Evolutionary conservation across 441 rosid genomes (phyloP), one percentile per base, ranked within the genome.

Genomic region (Pelargonium cotyledonis): DNA sequence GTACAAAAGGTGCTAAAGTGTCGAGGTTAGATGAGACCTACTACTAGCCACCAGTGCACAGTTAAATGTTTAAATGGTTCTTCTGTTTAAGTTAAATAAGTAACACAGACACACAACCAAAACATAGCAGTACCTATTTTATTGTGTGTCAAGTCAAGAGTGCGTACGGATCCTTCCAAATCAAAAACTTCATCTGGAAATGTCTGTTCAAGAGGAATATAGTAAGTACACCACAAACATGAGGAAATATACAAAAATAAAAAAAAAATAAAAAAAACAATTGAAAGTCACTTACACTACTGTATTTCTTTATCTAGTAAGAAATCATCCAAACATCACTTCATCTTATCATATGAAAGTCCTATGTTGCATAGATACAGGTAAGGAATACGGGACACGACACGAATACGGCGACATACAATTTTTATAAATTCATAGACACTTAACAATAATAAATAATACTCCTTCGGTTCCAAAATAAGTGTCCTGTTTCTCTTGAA

Each of bases 71-170:
- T 5, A 19, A 3, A 61, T 21, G 38, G 67, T 43, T 23, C 46
- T 18, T 64, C n/a, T 23, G 35, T 58, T 16, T 29, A 40, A 63
- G 46, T 6, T 53, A 49, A 68, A 8, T 11, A 7, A 21, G 64
- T 5, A 2, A 26, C 29, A 26, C 29, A 26, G 35, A 21, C 55
- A 5, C 38, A 66, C 1, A 21, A 18, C 62, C 49, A 46, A 47
- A 65, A 47, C 6, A 47, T 14, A 21, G 11, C 19, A 70, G 78
- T 83, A 94, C 98, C 88, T 76, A 91, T 72, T 80, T 86, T 91
- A 78, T 94, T 94, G 84, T 79, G 86, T 31, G 97, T 86, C 62
- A 93, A 80, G 79, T 93, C 98, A 11, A 93, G 90, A 66, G 96
- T 89, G 40, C 96, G 91, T 61, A 93, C 95, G 26, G 88, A 77